These are phyloP conservation scores for Pleurotus giganteus DNA, from an alignment of 768 basidiomycete species.

Conservation along the genomic window DNA sequence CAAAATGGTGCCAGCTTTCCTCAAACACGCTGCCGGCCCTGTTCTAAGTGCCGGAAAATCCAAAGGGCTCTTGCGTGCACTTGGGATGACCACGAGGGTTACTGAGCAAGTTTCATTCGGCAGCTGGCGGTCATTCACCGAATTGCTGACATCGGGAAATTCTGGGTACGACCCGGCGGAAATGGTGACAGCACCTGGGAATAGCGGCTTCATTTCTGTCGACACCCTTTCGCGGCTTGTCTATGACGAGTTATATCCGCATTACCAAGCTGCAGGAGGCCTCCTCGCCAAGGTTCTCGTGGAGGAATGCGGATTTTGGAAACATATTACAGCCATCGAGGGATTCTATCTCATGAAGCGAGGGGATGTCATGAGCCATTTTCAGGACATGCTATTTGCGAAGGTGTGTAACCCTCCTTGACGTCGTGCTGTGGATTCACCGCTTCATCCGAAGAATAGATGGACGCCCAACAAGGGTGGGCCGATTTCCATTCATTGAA, in stretches of 20 bases:
- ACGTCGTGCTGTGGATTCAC: background rate
- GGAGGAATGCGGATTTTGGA: conserved; percentile 64
- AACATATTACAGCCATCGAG: conserved; percentile 63
- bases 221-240: conserved; percentile 61
- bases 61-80: conserved; percentile 66
- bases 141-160: conserved; percentile 29
- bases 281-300: conserved; percentile 56
- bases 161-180: conserved; percentile 1
- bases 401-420: conserved; percentile 44
- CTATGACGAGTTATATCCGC: conserved; percentile 60
- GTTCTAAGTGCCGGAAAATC: conserved; percentile 74
- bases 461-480: conserved; percentile 74
- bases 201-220: conserved; percentile 50
- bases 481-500: conserved; percentile 84
- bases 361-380: conserved; percentile 77
- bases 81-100: conserved; percentile 36
- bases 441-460: conserved; percentile 38
- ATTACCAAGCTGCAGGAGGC: conserved; percentile 50
- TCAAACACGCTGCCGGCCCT: conserved; percentile 55
- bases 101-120: conserved; percentile 19
- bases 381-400: conserved; percentile 69
- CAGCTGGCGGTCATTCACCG: conserved; percentile 42
- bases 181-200: conserved; percentile 1
- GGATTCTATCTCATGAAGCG: conserved; percentile 72
- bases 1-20: conserved; percentile 54